A percentile compares a stretch with the other conserved stretches of the same genome.
Evolutionary conservation across 805 yeast genomes (phyloP).

Genomic region (Saccharomyces kudriavzevii): DNA sequence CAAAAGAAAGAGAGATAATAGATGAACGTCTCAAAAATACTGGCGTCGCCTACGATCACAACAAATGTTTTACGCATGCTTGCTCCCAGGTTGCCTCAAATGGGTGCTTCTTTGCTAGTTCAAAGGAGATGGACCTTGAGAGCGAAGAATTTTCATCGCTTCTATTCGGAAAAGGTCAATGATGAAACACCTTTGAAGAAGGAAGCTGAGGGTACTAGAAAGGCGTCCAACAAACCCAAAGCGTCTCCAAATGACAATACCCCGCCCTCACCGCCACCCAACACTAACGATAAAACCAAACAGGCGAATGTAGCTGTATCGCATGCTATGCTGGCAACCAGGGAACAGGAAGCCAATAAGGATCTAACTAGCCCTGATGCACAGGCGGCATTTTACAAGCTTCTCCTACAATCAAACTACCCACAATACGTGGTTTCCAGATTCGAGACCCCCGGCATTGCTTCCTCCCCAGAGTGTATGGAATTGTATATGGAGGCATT

Average conservation of each 20-base stretch:
- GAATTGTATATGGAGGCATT: slow-evolving; percentile 74
- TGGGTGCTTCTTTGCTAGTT: not conserved
- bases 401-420: slow-evolving; percentile 67
- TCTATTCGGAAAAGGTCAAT: not conserved
- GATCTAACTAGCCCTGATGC: slow-evolving; percentile 56
- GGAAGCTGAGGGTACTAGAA: not conserved
- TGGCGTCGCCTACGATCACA: not conserved
- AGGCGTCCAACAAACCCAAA: not conserved
- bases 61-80: not conserved
- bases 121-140: not conserved
- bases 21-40: not conserved
- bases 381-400: slow-evolving; percentile 79
- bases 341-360: slow-evolving; percentile 82
- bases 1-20: not conserved
- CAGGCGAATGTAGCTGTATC: slow-evolving; percentile 12
- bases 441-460: slow-evolving; percentile 90
- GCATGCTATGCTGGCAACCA: slow-evolving; percentile 42
- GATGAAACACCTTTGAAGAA: not conserved
- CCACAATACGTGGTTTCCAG: slow-evolving; percentile 96
- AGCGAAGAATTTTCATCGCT: not conserved
- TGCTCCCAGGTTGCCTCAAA: not conserved
- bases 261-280: not conserved
- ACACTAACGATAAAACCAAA: not conserved
- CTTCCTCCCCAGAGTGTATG: slow-evolving; percentile 71
- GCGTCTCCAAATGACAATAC: not conserved